A percentile compares a stretch with the other conserved stretches of the same genome.
Evolutionary conservation across 2,329 filamentous ascomycete species (phyloP).

Genomic region (Annulohypoxylon truncatum): DNA sequence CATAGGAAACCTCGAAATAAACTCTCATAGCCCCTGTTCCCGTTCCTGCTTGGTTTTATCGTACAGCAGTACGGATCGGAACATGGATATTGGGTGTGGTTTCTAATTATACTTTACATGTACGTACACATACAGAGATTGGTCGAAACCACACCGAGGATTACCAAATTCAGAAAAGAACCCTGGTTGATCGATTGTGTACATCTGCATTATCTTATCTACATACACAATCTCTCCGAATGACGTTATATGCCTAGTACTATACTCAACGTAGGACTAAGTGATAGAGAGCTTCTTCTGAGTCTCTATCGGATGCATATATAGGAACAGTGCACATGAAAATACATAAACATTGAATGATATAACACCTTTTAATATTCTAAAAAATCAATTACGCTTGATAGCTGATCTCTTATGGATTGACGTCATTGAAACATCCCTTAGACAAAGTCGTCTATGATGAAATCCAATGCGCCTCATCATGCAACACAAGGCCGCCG

Average conservation of each 20-base stretch:
- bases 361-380: too few relatives aligned
- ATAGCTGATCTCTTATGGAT: not conserved
- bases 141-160: slow-evolving; percentile 10
- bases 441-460: slow-evolving; percentile 37
- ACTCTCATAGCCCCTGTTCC: not conserved
- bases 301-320: too few relatives aligned
- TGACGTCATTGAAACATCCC: slow-evolving; percentile 40
- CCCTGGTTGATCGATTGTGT: not conserved
- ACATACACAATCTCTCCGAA: not conserved
- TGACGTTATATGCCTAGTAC: too few relatives aligned
- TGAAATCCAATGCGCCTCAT: slow-evolving; percentile 37
- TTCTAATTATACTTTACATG: slow-evolving; percentile 25
- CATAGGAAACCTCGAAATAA: slow-evolving; percentile 4
- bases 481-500: not conserved
- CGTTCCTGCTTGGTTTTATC: slow-evolving; percentile 3
- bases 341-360: too few relatives aligned
- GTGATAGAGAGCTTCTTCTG: not conserved
- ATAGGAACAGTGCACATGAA: too few relatives aligned
- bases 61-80: slow-evolving; percentile 8
- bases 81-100: slow-evolving; percentile 3
- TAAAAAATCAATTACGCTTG: too few relatives aligned
- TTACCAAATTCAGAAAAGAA: slow-evolving; percentile 18
- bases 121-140: slow-evolving; percentile 12
- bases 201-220: slow-evolving; percentile 1
- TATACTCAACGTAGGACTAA: not conserved